Percentiles rank a stretch among this genome's conserved stretches.
Evolutionary conservation across 192 early-diverging fungal genomes (phyloP).

Genomic region (Chytriomyces sp.): DNA sequence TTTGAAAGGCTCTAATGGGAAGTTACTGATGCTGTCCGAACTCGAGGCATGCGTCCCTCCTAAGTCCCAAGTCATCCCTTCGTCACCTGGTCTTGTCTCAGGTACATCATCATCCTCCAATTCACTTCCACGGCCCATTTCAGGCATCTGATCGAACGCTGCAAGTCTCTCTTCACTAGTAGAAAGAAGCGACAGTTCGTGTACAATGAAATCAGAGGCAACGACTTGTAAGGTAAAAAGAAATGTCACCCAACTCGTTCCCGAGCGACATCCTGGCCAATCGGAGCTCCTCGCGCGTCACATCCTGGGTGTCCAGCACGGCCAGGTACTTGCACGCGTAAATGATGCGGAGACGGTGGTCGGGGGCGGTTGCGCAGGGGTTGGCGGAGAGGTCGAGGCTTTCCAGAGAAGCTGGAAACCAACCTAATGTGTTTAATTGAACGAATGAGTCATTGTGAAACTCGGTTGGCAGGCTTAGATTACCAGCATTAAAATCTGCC

Average conservation of each 20-base stretch:
- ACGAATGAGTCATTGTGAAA: too few species aligned
- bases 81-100: not conserved
- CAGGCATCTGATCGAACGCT: not conserved
- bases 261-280: constrained; percentile 17
- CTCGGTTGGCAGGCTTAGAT: not conserved
- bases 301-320: constrained; percentile 9
- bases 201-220: not conserved
- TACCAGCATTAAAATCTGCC: not conserved
- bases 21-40: too few species aligned
- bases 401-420: constrained; percentile 4
- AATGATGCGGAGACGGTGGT: constrained; percentile 12
- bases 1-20: constrained; percentile 18
- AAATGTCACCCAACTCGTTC: not conserved
- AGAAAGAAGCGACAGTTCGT: not conserved
- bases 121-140: not conserved
- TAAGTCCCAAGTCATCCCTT: not conserved
- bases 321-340: not conserved
- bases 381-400: not conserved
- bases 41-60: not conserved
- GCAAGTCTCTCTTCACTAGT: not conserved
- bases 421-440: not conserved
- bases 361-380: constrained; percentile 10
- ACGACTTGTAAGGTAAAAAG: not conserved
- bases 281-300: not conserved
- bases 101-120: not conserved